Evolutionary conservation across 805 yeast species (phyloP).

Genomic region (Cyberlindnera bimundalis): DNA sequence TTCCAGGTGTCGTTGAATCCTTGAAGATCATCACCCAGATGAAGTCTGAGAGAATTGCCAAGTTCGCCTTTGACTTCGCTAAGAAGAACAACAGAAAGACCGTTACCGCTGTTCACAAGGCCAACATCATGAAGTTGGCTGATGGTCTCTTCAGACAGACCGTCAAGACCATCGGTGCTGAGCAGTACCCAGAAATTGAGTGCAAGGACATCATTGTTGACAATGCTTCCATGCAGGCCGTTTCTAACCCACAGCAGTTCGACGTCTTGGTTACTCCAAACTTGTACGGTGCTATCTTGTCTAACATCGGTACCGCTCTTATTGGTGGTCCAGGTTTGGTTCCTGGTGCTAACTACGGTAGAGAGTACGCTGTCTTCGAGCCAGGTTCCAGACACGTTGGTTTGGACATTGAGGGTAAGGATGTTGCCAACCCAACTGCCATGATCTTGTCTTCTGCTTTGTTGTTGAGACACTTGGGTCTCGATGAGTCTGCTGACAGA

Average conservation of each 20-base stretch:
- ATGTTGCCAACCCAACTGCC: slow-evolving; percentile 97
- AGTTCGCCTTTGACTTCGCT: slow-evolving; percentile 96
- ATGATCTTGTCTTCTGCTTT: slow-evolving; percentile 88
- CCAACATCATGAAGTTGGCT: slow-evolving; percentile 97
- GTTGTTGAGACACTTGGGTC: slow-evolving; percentile 93
- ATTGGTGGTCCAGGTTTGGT: slow-evolving; percentile 98
- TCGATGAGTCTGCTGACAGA: slow-evolving; percentile 78
- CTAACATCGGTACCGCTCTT: slow-evolving; percentile 95
- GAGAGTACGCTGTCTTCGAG: slow-evolving; percentile 96
- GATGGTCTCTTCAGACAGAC: slow-evolving; percentile 97
- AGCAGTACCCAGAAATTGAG: slow-evolving; percentile 78
- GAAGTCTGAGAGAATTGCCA: slow-evolving; percentile 96
- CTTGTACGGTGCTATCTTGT: slow-evolving; percentile 94
- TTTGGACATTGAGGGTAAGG: slow-evolving; percentile 89
- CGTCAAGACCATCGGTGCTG: slow-evolving; percentile 79
- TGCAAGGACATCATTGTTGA: slow-evolving; percentile 95
- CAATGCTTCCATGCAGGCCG: slow-evolving; percentile 99
- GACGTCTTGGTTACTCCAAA: slow-evolving; percentile 98
- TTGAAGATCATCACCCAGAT: slow-evolving; percentile 90
- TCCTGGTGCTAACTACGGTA: slow-evolving; percentile 98
- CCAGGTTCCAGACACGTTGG: slow-evolving; percentile 99
- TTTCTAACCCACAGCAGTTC: slow-evolving; percentile 95
- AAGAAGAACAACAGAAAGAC: slow-evolving; percentile 84
- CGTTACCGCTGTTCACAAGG: slow-evolving; percentile 98
- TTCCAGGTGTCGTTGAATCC: slow-evolving; percentile 97